Base-by-base conservation (phyloP, 805 yeast species). In the Naumovozyma castellii region DNA sequence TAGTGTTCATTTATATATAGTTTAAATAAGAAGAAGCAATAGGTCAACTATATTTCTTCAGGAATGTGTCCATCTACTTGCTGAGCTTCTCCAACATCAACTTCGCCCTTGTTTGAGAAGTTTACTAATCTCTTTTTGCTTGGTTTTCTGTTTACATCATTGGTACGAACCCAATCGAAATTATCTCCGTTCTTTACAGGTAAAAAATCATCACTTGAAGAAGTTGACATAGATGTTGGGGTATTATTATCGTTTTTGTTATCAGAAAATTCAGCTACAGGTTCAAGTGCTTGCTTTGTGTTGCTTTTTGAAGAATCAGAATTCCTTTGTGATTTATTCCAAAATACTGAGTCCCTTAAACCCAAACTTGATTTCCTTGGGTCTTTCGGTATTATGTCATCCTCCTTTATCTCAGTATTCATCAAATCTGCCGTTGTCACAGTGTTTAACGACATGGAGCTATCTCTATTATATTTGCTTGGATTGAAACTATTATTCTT, bases 391-490 rank as follows among this genome's bases (percentile, higher is more conserved):
- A 70, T 54, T 30, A 59, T 59, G 22, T 64, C 65, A 44, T 79
- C 83, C 30, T 80, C 83, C 2, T 83, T 86, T 32, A 86, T 67
- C 52, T 86, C 73, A 30, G 87, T 85, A 3, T 84, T 81, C 54
- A 86, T 71, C 35, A 87, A 71, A 56, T 85, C 90, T 37, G 80
- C 84, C 1, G 96, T 85, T 25, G 88, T 78, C 27, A 88, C 88
- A 0, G 95, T 86, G 19, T 86, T 87, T 42, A 82, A 53, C 0
- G 96, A 84, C 30, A 72, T 73, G 41, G 76, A 68, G 8, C 94
- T 80, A 28, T 74, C 78, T 56, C 90, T 74, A 35, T 74, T 42
- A 29, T 9, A 29, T 18, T 46, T 47, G 20, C 36, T 40, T 70
- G 65, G 32, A 59, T 43, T 29, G 57, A 49, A 32, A 56, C 57